Evolutionary conservation across 306 rosid genomes (phyloP).

Genomic region (Morella rubra): DNA sequence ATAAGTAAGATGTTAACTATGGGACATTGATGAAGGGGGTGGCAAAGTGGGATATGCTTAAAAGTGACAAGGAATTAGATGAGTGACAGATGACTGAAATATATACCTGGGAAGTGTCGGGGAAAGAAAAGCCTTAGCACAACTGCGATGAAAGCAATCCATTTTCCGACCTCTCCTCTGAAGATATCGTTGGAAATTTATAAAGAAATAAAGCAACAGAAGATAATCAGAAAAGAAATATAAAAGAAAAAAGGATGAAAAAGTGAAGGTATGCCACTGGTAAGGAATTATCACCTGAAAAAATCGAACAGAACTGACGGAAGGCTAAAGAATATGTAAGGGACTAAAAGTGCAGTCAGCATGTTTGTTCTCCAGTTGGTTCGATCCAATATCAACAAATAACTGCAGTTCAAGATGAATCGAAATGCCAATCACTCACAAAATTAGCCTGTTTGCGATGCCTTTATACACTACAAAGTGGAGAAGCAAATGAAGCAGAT

Average conservation of each 20-base stretch:
- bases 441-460: not conserved
- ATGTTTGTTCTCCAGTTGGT: conserved; percentile 93
- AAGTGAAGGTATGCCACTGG: not conserved
- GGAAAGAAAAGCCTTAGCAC: conserved; percentile 87
- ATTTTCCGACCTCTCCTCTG: conserved; percentile 80
- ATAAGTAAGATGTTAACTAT: too few species aligned
- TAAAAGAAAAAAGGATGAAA: not conserved
- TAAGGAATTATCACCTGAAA: conserved; percentile 46
- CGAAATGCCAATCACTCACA: not conserved
- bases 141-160: conserved; percentile 76
- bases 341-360: conserved; percentile 78
- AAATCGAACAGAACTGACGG: conserved; percentile 59
- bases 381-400: conserved; percentile 80
- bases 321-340: conserved; percentile 85
- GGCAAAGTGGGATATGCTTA: too few species aligned
- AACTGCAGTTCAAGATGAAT: conserved; percentile 43
- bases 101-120: conserved; percentile 73
- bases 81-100: not conserved
- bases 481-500: not conserved
- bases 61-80: too few species aligned
- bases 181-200: conserved; percentile 14
- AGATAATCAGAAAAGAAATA: not conserved
- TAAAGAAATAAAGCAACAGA: not conserved
- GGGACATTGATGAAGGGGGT: too few species aligned
- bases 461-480: not conserved